phyloP scores from a whole-genome alignment of 192 early-diverging fungal species.

The Podila minutissima region DNA sequence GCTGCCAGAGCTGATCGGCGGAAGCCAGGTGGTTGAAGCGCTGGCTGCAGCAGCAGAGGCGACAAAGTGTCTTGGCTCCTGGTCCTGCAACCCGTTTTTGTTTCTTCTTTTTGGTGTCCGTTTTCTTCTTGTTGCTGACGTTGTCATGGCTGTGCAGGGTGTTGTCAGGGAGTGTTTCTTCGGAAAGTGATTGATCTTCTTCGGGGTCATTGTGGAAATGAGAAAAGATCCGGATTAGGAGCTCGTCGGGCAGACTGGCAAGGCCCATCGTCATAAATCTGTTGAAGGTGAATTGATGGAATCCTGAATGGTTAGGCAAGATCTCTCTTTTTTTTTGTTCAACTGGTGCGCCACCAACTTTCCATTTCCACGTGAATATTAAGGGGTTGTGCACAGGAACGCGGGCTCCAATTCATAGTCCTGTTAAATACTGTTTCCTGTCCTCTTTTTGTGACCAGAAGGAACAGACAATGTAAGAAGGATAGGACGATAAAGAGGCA shows the following conservation, averaged over 20 bases:
- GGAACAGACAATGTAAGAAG: too few relatives aligned
- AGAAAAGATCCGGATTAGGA: conserved; percentile 25
- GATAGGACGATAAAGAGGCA: too few relatives aligned
- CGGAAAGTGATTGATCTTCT: neutral
- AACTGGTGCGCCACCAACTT: too few relatives aligned
- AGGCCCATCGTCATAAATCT: neutral
- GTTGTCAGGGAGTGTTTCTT: neutral
- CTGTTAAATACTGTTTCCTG: too few relatives aligned
- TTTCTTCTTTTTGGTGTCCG: conserved; percentile 7
- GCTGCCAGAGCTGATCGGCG: conserved; percentile 52
- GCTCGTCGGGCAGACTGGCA: conserved; percentile 17
- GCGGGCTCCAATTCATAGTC: too few relatives aligned
- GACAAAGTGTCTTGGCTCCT: conserved; percentile 28
- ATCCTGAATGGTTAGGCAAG: too few relatives aligned
- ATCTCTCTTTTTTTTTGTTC: too few relatives aligned
- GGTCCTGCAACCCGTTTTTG: conserved; percentile 12
- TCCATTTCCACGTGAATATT: too few relatives aligned
- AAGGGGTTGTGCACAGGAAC: too few relatives aligned
- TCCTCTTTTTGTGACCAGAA: too few relatives aligned
- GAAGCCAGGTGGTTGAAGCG: conserved; percentile 45
- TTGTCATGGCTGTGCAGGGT: neutral
- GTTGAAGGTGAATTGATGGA: too few relatives aligned
- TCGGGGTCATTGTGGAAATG: neutral
- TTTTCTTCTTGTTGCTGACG: neutral
- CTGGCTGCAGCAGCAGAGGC: conserved; percentile 34